These are phyloP conservation scores for Heteromeles arbutifolia DNA, from an alignment of 306 rosid species.

Conservation along the genomic window DNA sequence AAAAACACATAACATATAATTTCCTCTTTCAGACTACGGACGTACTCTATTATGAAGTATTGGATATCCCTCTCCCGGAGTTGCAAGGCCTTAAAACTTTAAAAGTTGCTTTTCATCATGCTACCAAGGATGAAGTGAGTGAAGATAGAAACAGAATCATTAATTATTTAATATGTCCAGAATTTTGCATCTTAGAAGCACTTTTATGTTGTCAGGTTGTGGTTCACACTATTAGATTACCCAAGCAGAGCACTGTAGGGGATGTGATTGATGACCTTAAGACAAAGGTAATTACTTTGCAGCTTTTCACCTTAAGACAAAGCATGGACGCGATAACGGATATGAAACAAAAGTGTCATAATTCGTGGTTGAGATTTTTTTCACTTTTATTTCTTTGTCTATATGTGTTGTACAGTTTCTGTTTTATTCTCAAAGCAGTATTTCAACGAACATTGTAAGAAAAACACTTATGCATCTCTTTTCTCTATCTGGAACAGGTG, in stretches of 20 bases:
- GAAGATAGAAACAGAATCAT: not conserved
- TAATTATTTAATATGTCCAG: not conserved
- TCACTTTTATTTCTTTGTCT: not conserved
- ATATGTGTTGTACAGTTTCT: not conserved
- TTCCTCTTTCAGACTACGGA: constrained; percentile 55
- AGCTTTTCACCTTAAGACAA: not conserved
- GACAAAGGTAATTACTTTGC: constrained; percentile 41
- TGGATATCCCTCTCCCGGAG: constrained; percentile 88
- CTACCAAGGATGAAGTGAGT: constrained; percentile 71
- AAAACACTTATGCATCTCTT: not conserved
- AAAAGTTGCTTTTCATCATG: constrained; percentile 73
- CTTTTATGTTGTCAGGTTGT: constrained; percentile 44
- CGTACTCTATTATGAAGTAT: constrained; percentile 61
- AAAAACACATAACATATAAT: not conserved
- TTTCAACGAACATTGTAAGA: not conserved
- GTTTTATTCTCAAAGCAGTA: not conserved
- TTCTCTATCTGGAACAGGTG: constrained; percentile 45
- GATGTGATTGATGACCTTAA: constrained; percentile 64
- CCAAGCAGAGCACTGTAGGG: constrained; percentile 69
- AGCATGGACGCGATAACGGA: not conserved
- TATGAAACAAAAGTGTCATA: not conserved
- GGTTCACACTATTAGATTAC: constrained; percentile 63
- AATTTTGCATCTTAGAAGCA: not conserved
- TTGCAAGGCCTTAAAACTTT: constrained; percentile 67
- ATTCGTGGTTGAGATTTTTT: not conserved